Conservation (phyloP, 2,329 filamentous ascomycete genomes). For the Cryphonectria radicalis region DNA sequence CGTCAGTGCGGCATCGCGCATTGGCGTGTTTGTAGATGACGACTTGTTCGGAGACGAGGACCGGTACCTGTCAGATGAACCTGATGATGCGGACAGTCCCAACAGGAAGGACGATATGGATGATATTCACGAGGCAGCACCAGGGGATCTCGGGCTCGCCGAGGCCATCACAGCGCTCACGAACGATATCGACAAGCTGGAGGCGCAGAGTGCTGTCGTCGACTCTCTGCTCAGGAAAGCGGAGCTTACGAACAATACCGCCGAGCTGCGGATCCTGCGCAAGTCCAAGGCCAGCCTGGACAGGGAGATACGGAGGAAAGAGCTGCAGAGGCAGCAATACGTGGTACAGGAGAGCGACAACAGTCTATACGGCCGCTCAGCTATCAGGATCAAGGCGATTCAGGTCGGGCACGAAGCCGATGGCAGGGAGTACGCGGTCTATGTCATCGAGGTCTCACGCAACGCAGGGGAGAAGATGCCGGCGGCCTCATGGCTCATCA, state of each 20-base stretch:
- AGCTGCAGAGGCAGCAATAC: conserved; percentile 95
- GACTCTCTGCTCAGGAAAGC: conserved; percentile 92
- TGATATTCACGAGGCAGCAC: conserved; percentile 90
- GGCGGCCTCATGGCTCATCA: conserved; percentile 90
- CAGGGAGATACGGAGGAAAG: conserved; percentile 89
- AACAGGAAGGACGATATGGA: conserved; percentile 68
- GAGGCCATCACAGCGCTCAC: conserved; percentile 91
- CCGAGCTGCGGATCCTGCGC: conserved; percentile 85
- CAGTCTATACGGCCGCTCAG: conserved; percentile 90
- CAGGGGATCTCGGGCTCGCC: conserved; percentile 88
- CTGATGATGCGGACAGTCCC: conserved; percentile 69
- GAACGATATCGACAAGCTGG: conserved; percentile 86
- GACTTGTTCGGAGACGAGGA: conserved; percentile 91
- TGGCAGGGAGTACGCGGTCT: conserved; percentile 90
- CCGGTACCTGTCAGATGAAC: conserved; percentile 83
- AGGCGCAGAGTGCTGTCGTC: conserved; percentile 86
- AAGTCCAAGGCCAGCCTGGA: conserved; percentile 95
- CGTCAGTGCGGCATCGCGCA: conserved; percentile 83
- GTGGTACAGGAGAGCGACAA: conserved; percentile 98
- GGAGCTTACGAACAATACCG: conserved; percentile 94
- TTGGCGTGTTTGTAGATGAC: conserved; percentile 91
- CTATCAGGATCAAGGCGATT: conserved; percentile 86
- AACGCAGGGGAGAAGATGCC: conserved; percentile 95
- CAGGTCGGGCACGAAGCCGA: conserved; percentile 92
- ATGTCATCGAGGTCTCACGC: conserved; percentile 88